A percentile compares a stretch with the other conserved stretches of the same genome.
These are phyloP conservation scores for Boletellus emodensis DNA, from an alignment of 768 basidiomycete species.

Conservation along the genomic window DNA sequence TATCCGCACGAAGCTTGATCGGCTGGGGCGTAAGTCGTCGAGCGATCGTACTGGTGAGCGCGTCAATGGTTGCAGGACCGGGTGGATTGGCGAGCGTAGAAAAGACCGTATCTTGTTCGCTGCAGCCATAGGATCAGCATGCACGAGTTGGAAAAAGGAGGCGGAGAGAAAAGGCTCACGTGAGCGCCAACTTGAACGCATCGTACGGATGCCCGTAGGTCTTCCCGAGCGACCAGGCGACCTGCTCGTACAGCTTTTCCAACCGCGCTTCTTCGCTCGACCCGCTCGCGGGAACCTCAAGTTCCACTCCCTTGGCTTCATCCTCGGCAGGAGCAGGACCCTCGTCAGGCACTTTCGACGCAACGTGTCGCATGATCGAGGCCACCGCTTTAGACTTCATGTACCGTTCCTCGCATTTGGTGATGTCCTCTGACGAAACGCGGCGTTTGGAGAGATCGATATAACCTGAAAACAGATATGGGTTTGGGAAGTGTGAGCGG, in stretches of 20 bases:
- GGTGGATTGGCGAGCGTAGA: slow-evolving; percentile 58
- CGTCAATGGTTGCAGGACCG: slow-evolving; percentile 50
- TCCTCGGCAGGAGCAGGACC: slow-evolving; percentile 27
- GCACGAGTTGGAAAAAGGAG: slow-evolving; percentile 22
- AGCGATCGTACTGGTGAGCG: slow-evolving; percentile 82
- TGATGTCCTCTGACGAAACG: slow-evolving; percentile 96
- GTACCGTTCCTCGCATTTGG: slow-evolving; percentile 97
- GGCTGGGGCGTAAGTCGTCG: slow-evolving; percentile 96
- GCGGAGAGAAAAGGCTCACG: slow-evolving; percentile 49
- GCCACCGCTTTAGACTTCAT: slow-evolving; percentile 97
- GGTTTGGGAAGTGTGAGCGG: too few relatives aligned
- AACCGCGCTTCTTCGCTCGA: slow-evolving; percentile 74
- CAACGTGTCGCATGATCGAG: slow-evolving; percentile 88
- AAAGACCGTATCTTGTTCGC: slow-evolving; percentile 81
- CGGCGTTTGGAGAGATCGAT: slow-evolving; percentile 98
- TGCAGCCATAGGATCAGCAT: slow-evolving; percentile 19
- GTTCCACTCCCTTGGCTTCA: slow-evolving; percentile 23
- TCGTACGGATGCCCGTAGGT: slow-evolving; percentile 96
- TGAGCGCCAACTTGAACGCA: slow-evolving; percentile 94
- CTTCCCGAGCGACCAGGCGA: slow-evolving; percentile 90
- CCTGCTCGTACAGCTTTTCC: slow-evolving; percentile 83
- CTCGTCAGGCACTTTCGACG: slow-evolving; percentile 62
- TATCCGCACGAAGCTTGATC: slow-evolving; percentile 97
- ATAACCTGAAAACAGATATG: slow-evolving; percentile 57
- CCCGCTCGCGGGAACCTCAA: slow-evolving; percentile 22